Evolutionary conservation across 371 early-diverging fungal species (phyloP), one percentile per base, ranked within the genome.

Genomic region (Apophysomyces variabilis): DNA sequence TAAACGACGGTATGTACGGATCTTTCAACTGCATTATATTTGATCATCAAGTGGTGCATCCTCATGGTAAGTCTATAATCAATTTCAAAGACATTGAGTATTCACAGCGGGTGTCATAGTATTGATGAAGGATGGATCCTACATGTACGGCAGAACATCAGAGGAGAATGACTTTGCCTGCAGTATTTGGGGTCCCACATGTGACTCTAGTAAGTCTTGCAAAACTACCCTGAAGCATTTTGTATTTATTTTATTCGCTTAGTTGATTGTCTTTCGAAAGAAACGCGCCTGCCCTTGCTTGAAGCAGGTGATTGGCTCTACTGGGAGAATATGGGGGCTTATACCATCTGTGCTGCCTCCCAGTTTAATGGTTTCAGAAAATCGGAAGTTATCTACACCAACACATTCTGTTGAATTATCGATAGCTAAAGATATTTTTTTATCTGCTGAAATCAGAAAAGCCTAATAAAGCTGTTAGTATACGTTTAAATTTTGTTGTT

Each of bases 1-100:
- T 99, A 75, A 98, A 97, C 78, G 99, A 99, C 73, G 99, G 99
- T 67, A 90, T 96, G 83, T 99, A 99, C 74, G 97, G 96, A 60
- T 90, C 93, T 73, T 98, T 99, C 88, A 99, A 99, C 86, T 96
- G 97, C 82, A 90, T 97, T 84, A 87, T 95, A 71, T 99, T 96
- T 84, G 99, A 99, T 85, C 98, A 99, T 76, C 92, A 89, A 64
- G 83, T 85, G 18, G 92, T 93, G 18, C 65, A 76, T 65, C 93
- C 98, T 57, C 74, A 87, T 61, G 89, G 92, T 47, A 83, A 93
- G 37, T 67, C 72, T 57, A 77, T 80, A 65, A 61, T 75, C 63
- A 86, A 86, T 46, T 65, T 45, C 45, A 60, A 67, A 59, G 56
- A 60, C 8, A 7, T 71, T 9, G 36, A 58, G 9, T 45, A 44